Evolutionary conservation across 352 stramenopile species (phyloP), one percentile per base, ranked within the genome.

Genomic region (Achlya hypogyna): DNA sequence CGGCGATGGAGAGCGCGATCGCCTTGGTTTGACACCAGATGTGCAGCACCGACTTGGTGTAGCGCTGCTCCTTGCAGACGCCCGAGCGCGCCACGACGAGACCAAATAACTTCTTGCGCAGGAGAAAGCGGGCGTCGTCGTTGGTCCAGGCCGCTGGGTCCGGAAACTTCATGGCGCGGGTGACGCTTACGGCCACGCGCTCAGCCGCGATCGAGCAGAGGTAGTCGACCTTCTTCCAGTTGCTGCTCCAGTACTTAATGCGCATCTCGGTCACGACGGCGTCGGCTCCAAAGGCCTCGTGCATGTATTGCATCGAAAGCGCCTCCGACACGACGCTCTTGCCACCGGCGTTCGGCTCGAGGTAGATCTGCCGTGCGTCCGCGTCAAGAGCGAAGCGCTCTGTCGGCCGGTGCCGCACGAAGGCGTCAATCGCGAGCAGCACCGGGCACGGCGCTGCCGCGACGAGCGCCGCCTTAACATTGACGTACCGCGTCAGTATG

Each of bases 171-270:
- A 68, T 68, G 35, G 62, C 62, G 14, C 62, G 45, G n/a, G 49
- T 69, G 31, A 65, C 63, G 28, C 47, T 69, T 25, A 65, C 47
- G 6, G 51, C 47, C 12, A 64, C 28, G 42, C 51, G 51, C 5
- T 40, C 32, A 9, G 18, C 1, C 0, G n/a, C n/a, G 9, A 69
- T 43, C 18, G 16, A 52, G 34, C 62, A 68, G 9, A 71, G 27
- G 63, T 71, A 69, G 35, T 71, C 65, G 32, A 73, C 59, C 52
- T 73, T 73, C 53, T 73, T 73, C 69, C 69, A 73, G 54, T 73
- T 66, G n/a, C n/a, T 20, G 31, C 65, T 70, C 69, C 69, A 73
- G 45, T 73, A 73, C 35, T 73, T 45, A 28, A 73, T 69, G 9
- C 32, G 25, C 69, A 73, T 73, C 62, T 73, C 69, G 9, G 69